Evolutionary conservation across 257 asterid species (phyloP), one percentile per base, ranked within the genome.

Genomic region (Forsythia suspensa): DNA sequence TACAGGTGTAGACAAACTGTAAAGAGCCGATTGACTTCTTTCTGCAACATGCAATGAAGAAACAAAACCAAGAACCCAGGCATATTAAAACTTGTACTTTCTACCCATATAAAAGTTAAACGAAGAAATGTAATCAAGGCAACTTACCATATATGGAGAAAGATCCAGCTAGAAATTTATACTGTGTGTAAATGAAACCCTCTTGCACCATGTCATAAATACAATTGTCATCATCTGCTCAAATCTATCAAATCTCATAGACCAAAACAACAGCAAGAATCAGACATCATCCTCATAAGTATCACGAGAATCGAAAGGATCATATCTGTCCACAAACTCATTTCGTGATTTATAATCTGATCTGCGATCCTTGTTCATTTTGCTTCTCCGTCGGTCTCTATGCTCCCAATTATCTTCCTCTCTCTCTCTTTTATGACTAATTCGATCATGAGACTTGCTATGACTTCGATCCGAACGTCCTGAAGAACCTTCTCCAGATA

Each of bases 301-400:
- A 71, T 80, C 87, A 82, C 67, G 83, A 39, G 86, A 84, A 74
- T 79, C 85, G 63, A 87, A 69, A 81, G 98, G 96, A 85, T 88
- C 87, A 79, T 92, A 91, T 88, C 97, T 84, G 84, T 94, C 98
- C 71, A 83, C 90, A 83, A 91, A 89, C 77, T 87, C 87, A 70
- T 43, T 41, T 38, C 52, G 78, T 21, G 66, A 65, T 75, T 82
- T 88, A 70, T 70, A 80, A 43, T 55, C 80, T 57, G 90, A 86
- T 76, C 70, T 76, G 71, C n/a, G 55, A 75, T 39, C 74, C 61
- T 79, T 41, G 46, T 76, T 76, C 83, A 71, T 77, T 83, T 83
- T 89, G 48, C 82, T 86, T 84, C 80, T 71, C 67, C 78, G 61
- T 74, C 72, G 81, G 37, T 84, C 81, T 73, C 81, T 79, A 79